These are phyloP conservation scores for Didymosphaeria variabile DNA, from an alignment of 2,329 filamentous ascomycete genomes.

Conservation along the genomic window DNA sequence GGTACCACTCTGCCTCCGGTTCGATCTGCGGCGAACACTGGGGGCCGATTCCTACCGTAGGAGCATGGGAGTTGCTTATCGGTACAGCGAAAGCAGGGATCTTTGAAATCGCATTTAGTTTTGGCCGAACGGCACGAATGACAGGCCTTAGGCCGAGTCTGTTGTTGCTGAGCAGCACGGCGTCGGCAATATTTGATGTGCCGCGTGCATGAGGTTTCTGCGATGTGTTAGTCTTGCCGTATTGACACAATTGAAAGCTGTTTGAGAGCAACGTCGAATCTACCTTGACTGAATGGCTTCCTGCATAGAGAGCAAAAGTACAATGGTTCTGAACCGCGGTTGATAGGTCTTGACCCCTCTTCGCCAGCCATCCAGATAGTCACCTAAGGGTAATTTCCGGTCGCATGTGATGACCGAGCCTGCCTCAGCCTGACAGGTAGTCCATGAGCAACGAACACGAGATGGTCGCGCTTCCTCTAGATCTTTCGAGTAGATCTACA, in stretches of 20 bases:
- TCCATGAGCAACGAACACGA: not conserved
- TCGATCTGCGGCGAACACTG: not conserved
- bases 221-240: not conserved
- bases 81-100: not conserved
- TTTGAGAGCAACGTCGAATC: too few relatives aligned
- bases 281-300: constrained; percentile 7
- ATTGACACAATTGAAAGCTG: not conserved
- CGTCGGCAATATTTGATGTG: constrained; percentile 6
- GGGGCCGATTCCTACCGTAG: not conserved
- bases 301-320: constrained; percentile 1
- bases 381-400: not conserved
- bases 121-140: not conserved
- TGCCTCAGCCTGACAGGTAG: not conserved
- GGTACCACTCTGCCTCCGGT: not conserved
- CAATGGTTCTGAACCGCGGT: not conserved
- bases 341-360: not conserved
- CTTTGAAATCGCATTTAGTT: constrained; percentile 1
- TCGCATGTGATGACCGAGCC: not conserved
- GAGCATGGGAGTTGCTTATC: not conserved
- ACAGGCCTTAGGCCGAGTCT: not conserved
- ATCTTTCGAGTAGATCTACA: not conserved
- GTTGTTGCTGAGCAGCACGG: constrained; percentile 1
- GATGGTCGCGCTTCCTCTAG: not conserved
- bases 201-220: constrained; percentile 6
- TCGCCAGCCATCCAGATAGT: not conserved